Evolutionary conservation across 1,284 basidiomycete species (phyloP).

Genomic region (Cryptococcus sp.): DNA sequence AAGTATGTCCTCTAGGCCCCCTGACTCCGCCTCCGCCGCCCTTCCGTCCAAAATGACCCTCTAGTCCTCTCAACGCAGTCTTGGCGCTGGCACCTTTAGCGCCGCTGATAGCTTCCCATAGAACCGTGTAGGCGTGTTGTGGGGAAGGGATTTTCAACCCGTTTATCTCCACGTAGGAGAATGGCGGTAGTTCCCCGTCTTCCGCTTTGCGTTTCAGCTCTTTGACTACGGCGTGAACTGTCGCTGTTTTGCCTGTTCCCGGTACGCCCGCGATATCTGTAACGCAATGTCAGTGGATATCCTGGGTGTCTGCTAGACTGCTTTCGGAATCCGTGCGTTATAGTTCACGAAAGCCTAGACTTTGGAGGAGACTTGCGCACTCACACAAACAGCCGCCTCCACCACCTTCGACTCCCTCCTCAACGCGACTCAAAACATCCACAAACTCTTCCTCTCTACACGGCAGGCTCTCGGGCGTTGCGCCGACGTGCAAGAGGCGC

Average conservation of each 20-base stretch:
- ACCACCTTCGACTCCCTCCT: constrained; percentile 85
- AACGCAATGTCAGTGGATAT: constrained; percentile 7
- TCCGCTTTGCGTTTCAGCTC: constrained; percentile 85
- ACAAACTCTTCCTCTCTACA: constrained; percentile 88
- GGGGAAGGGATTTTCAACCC: constrained; percentile 91
- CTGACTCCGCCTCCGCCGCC: constrained; percentile 42
- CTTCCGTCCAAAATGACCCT: constrained; percentile 50
- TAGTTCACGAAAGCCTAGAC: background rate
- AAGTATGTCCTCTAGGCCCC: constrained; percentile 54
- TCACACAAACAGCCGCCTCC: constrained; percentile 93
- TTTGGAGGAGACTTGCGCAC: constrained; percentile 44
- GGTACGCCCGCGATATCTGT: constrained; percentile 95
- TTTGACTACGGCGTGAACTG: constrained; percentile 86
- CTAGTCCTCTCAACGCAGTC: constrained; percentile 51
- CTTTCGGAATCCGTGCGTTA: background rate
- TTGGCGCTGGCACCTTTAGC: constrained; percentile 62
- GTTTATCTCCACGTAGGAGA: constrained; percentile 98
- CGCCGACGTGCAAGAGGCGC: constrained; percentile 89
- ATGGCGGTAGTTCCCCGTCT: constrained; percentile 80
- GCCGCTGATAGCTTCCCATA: constrained; percentile 86
- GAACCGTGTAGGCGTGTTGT: constrained; percentile 77
- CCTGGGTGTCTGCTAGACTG: background rate
- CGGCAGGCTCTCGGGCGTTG: constrained; percentile 84
- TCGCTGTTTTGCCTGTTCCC: constrained; percentile 98
- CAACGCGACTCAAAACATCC: constrained; percentile 73